Conservation (phyloP, 768 basidiomycete species). For the Xerocomellus chrysenteron region DNA sequence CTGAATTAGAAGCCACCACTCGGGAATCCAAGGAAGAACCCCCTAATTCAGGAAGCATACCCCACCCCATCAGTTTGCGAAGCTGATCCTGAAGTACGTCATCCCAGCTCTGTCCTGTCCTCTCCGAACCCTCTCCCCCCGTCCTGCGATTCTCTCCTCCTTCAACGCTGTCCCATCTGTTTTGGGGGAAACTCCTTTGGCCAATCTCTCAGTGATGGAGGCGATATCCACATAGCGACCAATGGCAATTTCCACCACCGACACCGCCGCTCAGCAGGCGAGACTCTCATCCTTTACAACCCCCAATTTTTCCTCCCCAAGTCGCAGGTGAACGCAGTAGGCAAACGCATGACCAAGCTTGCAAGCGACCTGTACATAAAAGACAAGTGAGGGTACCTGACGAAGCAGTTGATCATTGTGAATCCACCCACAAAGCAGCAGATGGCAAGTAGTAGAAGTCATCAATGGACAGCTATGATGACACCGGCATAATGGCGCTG, state of each 20-base stretch:
- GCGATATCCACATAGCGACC: slow-evolving; percentile 35
- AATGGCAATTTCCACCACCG: background rate
- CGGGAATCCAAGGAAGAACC: too few species aligned
- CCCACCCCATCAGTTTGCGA: too few species aligned
- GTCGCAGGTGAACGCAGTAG: slow-evolving; percentile 20
- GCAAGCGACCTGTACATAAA: background rate
- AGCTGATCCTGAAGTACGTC: background rate
- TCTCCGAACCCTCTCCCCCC: background rate
- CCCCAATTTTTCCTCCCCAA: background rate
- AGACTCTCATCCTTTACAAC: background rate
- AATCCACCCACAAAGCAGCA: background rate
- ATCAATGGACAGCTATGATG: slow-evolving; percentile 1
- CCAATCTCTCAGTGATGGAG: slow-evolving; percentile 18
- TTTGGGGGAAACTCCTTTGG: slow-evolving; percentile 19
- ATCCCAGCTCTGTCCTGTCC: background rate
- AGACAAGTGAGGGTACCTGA: background rate
- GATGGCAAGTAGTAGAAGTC: background rate
- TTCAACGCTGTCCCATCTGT: slow-evolving; percentile 34
- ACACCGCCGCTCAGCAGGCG: background rate
- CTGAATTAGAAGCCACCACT: too few species aligned
- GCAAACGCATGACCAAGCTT: background rate
- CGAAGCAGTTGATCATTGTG: background rate
- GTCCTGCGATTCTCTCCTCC: background rate
- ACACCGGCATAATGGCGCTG: slow-evolving; percentile 6
- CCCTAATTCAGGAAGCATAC: background rate